Conservation (phyloP, 148 eudicot species). For the Cornus florida region DNA sequence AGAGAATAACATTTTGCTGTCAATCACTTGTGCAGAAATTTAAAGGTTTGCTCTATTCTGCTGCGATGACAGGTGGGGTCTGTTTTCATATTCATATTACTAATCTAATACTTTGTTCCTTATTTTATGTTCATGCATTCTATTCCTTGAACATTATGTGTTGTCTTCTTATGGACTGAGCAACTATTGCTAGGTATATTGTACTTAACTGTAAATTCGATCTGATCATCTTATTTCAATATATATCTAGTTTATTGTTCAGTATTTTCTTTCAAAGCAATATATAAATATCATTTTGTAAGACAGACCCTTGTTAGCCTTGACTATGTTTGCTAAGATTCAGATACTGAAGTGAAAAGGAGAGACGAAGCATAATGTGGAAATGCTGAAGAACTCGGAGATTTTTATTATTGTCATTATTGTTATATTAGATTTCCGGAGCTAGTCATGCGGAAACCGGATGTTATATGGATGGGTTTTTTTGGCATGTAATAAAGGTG, state of each 20-base stretch:
- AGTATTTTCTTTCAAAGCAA: not conserved
- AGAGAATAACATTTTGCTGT: not conserved
- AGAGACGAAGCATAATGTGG: not conserved
- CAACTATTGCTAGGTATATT: too few relatives aligned
- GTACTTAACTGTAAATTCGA: not conserved
- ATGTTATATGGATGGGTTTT: not conserved
- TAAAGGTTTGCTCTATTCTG: constrained; percentile 39
- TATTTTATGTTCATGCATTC: not conserved
- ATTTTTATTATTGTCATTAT: too few relatives aligned
- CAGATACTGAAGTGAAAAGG: not conserved
- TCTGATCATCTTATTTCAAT: not conserved
- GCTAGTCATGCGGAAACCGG: too few relatives aligned
- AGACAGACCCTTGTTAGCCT: not conserved
- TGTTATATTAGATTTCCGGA: too few relatives aligned
- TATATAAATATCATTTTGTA: not conserved
- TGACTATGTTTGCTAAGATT: not conserved
- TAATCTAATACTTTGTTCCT: not conserved
- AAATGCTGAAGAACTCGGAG: too few relatives aligned
- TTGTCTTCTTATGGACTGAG: not conserved
- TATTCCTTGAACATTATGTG: not conserved
- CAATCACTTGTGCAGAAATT: constrained; percentile 52
- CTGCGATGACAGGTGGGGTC: constrained; percentile 54
- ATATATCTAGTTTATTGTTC: not conserved
- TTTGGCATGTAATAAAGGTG: too few relatives aligned
- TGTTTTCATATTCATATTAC: not conserved